These are phyloP conservation scores for Trypanosoma avium DNA, from an alignment of 208 protist species.

Conservation along the genomic window DNA sequence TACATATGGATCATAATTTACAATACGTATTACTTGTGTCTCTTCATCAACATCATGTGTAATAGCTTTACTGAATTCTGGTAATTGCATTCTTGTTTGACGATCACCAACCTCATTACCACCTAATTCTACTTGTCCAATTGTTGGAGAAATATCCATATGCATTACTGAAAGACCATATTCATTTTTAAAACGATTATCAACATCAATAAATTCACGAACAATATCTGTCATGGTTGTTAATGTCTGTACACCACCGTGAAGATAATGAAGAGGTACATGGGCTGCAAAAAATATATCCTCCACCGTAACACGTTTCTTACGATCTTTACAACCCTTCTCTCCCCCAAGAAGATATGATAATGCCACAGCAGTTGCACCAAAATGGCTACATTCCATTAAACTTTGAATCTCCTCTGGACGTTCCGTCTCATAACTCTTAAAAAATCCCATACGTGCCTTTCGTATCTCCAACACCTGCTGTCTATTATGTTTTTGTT, in stretches of 20 bases:
- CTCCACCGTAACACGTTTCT: slow-evolving; percentile 80
- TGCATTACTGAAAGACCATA: slow-evolving; percentile 78
- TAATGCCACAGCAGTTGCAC: slow-evolving; percentile 61
- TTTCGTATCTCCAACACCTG: slow-evolving; percentile 69
- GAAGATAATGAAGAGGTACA: slow-evolving; percentile 80
- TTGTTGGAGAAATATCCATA: slow-evolving; percentile 78
- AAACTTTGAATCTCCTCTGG: slow-evolving; percentile 37
- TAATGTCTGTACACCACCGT: slow-evolving; percentile 65
- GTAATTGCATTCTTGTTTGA: slow-evolving; percentile 80
- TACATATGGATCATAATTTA: slow-evolving; percentile 90
- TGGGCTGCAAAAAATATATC: slow-evolving; percentile 92
- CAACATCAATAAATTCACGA: slow-evolving; percentile 86
- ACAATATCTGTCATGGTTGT: slow-evolving; percentile 80
- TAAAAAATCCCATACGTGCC: slow-evolving; percentile 67
- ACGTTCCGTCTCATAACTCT: slow-evolving; percentile 67
- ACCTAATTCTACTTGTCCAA: slow-evolving; percentile 84
- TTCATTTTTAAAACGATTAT: slow-evolving; percentile 88
- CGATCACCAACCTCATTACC: slow-evolving; percentile 86
- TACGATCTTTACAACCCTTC: slow-evolving; percentile 65
- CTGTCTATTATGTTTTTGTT: slow-evolving; percentile 61
- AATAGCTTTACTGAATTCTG: slow-evolving; percentile 74
- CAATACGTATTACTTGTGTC: slow-evolving; percentile 76
- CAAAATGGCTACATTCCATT: slow-evolving; percentile 81
- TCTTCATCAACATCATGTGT: slow-evolving; percentile 77
- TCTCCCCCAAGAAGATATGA: slow-evolving; percentile 80